phyloP scores from a whole-genome alignment of 495 filamentous ascomycete species.

The Podospora pseudoanserina region DNA sequence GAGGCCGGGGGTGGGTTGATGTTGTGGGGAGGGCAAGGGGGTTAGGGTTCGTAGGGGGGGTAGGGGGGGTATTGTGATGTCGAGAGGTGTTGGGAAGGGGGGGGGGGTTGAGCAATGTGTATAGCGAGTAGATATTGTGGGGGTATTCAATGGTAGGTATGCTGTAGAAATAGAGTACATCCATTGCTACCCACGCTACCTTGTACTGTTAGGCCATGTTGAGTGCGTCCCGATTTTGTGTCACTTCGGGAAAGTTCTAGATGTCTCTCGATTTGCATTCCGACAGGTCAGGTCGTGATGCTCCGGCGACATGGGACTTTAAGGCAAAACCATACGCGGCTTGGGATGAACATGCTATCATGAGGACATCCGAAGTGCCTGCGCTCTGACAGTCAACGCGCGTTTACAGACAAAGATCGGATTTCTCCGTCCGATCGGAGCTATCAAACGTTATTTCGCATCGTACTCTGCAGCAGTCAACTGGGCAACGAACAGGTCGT shows the following conservation, averaged over 20 bases:
- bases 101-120: too few species aligned
- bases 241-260: background rate
- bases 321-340: background rate
- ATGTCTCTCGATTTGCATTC: background rate
- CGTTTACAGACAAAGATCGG: background rate
- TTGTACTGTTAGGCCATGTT: too few species aligned
- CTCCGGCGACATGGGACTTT: too few species aligned
- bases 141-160: too few species aligned
- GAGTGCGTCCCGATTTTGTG: background rate
- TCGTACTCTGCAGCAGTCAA: background rate
- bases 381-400: background rate
- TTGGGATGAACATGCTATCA: background rate
- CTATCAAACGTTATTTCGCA: background rate
- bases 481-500: too few species aligned
- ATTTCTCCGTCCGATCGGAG: background rate
- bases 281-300: background rate
- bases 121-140: too few species aligned
- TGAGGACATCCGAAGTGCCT: background rate
- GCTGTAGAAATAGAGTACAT: too few species aligned
- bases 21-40: constrained; percentile 25
- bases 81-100: background rate
- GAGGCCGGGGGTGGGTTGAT: constrained; percentile 33
- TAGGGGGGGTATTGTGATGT: background rate
- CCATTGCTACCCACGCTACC: too few species aligned
- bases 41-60: background rate